Conservation (phyloP, 805 yeast genomes). For the Candida xiaguanensis region DNA sequence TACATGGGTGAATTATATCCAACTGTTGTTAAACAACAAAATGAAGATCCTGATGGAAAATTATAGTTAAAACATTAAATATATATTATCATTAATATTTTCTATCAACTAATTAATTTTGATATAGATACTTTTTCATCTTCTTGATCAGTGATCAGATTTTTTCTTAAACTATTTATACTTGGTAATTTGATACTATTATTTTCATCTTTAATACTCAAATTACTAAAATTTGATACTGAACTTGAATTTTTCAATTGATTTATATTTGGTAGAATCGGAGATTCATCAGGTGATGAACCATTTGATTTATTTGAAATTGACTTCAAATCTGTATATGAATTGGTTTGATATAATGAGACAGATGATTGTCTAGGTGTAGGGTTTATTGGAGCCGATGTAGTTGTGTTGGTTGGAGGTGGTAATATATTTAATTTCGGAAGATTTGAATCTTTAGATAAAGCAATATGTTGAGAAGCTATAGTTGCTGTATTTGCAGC, state of each 20-base stretch:
- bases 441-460: slow-evolving; percentile 1
- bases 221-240: slow-evolving; percentile 5
- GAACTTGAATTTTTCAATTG: slow-evolving; percentile 3
- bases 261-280: slow-evolving; percentile 9
- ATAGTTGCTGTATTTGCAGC: slow-evolving; percentile 10
- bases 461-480: slow-evolving; percentile 8
- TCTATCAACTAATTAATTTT: slow-evolving; percentile 8
- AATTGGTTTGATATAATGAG: neutral
- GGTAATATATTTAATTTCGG: slow-evolving; percentile 3
- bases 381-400: neutral
- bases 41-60: slow-evolving; percentile 22
- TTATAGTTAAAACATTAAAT: slow-evolving; percentile 13
- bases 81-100: no score
- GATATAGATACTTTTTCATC: slow-evolving; percentile 11
- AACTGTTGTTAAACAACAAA: slow-evolving; percentile 22
- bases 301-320: neutral
- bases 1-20: slow-evolving; percentile 35
- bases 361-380: slow-evolving; percentile 4
- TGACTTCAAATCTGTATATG: slow-evolving; percentile 7
- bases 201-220: slow-evolving; percentile 6
- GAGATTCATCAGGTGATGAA: slow-evolving; percentile 10
- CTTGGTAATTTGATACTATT: slow-evolving; percentile 8
- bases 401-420: slow-evolving; percentile 1
- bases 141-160: neutral
- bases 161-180: slow-evolving; percentile 4